A percentile compares a stretch with the other conserved stretches of the same genome.
phyloP scores from a whole-genome alignment of 2,329 filamentous ascomycete species.

The Verticillium klebahnii region DNA sequence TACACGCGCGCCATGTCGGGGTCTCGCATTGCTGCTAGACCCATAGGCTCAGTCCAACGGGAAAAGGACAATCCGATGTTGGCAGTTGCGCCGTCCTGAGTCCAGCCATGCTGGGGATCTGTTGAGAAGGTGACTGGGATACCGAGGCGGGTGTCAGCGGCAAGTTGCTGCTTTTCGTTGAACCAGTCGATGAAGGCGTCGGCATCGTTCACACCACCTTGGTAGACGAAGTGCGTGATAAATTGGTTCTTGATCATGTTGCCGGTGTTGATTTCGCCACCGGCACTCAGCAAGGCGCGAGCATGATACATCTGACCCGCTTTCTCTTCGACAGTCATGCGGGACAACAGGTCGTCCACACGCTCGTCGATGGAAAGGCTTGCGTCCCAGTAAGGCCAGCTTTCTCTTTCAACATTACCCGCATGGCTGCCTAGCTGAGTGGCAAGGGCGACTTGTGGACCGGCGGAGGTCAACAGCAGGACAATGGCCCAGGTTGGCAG shows the following conservation, averaged over 20 bases:
- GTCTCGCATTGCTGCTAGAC: not conserved
- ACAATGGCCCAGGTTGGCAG: not conserved
- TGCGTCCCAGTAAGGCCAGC: conserved; percentile 19
- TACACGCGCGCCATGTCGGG: not conserved
- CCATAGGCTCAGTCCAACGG: not conserved
- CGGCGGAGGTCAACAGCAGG: not conserved
- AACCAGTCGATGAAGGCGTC: not conserved
- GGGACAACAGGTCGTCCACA: conserved; percentile 36
- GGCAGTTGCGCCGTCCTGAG: not conserved
- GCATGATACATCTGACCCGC: conserved; percentile 41
- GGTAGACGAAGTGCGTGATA: not conserved
- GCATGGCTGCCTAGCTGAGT: not conserved
- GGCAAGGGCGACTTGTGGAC: not conserved
- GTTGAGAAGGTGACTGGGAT: conserved; percentile 1
- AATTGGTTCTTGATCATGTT: not conserved
- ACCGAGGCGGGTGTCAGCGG: not conserved
- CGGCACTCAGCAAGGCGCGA: conserved; percentile 19
- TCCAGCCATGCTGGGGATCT: conserved; percentile 1
- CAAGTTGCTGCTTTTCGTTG: not conserved
- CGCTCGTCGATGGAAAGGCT: conserved; percentile 34
- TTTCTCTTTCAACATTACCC: not conserved
- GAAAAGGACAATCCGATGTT: not conserved
- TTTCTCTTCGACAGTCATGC: conserved; percentile 43
- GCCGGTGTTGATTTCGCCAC: conserved; percentile 6
- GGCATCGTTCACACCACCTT: not conserved